These are phyloP conservation scores for Talaromyces sp. DNA, from an alignment of 2,329 filamentous ascomycete species.

Conservation along the genomic window DNA sequence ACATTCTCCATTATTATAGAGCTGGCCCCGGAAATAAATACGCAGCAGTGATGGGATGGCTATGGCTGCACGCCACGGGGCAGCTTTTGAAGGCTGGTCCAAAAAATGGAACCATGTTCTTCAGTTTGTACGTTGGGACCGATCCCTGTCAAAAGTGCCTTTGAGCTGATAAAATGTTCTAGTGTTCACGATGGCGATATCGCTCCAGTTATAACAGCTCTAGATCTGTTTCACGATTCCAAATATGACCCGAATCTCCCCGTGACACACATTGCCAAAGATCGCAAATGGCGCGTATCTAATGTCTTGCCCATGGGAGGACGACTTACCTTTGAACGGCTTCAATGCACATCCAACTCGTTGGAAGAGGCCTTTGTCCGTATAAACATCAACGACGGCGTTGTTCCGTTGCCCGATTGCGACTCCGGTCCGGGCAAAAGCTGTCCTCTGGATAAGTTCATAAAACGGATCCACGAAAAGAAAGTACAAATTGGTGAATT, in stretches of 20 bases:
- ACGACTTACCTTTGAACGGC: conserved; percentile 51
- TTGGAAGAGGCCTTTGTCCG: conserved; percentile 40
- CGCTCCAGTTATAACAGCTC: conserved; percentile 49
- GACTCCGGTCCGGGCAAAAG: conserved; percentile 43
- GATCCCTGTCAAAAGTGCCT: neutral
- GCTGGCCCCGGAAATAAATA: conserved; percentile 55
- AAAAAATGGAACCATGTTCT: conserved; percentile 46
- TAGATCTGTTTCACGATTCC: conserved; percentile 44
- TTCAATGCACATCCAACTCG: conserved; percentile 35
- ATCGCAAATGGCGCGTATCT: conserved; percentile 52
- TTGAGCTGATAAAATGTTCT: neutral
- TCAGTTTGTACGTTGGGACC: conserved; percentile 49
- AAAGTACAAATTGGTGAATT: conserved; percentile 46
- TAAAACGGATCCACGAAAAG: conserved; percentile 34
- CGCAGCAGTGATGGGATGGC: conserved; percentile 51
- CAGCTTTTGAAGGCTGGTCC: conserved; percentile 44
- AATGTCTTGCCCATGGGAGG: conserved; percentile 56
- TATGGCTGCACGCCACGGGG: conserved; percentile 56
- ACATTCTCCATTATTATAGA: conserved; percentile 56
- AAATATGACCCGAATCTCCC: conserved; percentile 42
- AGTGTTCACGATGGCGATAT: conserved; percentile 58
- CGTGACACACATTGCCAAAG: conserved; percentile 37
- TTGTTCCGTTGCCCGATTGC: conserved; percentile 48
- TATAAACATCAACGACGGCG: conserved; percentile 55
- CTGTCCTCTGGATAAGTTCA: conserved; percentile 45